Base-by-base conservation (phyloP, 129 eudicot genomes). In the Glebionis coronaria region DNA sequence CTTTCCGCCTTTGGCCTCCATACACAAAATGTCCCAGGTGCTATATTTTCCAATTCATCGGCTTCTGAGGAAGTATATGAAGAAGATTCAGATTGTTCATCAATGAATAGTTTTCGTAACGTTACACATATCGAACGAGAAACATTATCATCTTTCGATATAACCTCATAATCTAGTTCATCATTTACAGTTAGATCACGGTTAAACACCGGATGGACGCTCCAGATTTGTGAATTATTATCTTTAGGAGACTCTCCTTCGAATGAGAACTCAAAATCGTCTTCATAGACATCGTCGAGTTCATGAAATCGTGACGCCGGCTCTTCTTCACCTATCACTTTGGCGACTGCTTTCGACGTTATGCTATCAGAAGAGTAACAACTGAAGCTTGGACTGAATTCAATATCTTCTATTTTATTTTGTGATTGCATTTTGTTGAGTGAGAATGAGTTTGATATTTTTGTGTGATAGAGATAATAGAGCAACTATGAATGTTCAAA, bases 21-120 rank as follows among this genome's bases (percentile, higher is more conserved):
- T 0, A 47, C 53, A n/a, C 53, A 47, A n/a, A 13, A 47, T n/a
- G 53, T 47, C 2, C 53, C 18, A 0, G 53, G 2, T 0, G n/a
- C 6, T 10, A 47, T 13, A 10, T 2, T 47, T 47, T 47, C 53
- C 53, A 47, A 47, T 47, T 47, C 18, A n/a, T 46, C 90, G 6
- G 75, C 79, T 38, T 85, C 93, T 52, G 92, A 82, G 10, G 87
- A 85, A 2, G 92, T 76, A n/a, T 71, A 82, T 3, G 96, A 88
- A 27, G 80, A 56, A 5, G 83, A 42, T 10, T 74, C 75, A 16
- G 73, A 87, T 0, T 13, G 50, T 28, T 80, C 81, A 29, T 77
- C 78, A 3, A 55, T 9, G 2, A 83, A 76, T 18, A 80, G 55
- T 13, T 71, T 67, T 21, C 56, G 68, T 58, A 85, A 61, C 55